A percentile compares a stretch with the other conserved stretches of the same genome.
phyloP scores from a whole-genome alignment of 352 stramenopile genomes.

The Pythium plurisporium region DNA sequence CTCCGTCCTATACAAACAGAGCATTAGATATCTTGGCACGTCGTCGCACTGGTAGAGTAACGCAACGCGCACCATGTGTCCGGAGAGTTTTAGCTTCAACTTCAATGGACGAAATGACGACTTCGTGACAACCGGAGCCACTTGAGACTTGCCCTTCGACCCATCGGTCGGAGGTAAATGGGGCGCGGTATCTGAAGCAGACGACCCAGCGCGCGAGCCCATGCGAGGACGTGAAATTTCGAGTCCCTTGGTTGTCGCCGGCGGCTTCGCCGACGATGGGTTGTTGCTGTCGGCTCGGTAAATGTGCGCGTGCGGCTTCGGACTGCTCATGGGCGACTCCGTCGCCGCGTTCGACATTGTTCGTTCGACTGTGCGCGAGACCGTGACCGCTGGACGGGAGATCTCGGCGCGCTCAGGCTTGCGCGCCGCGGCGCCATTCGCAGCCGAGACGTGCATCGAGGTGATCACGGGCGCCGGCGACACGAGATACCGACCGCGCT shows the following conservation, averaged over 20 bases:
- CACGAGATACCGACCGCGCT: constrained; percentile 55
- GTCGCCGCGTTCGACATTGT: constrained; percentile 41
- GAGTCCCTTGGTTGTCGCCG: constrained; percentile 42
- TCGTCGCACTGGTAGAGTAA: neutral
- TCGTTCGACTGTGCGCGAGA: constrained; percentile 52
- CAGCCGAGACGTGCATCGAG: constrained; percentile 22
- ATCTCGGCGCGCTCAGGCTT: constrained; percentile 32
- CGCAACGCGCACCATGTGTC: constrained; percentile 59
- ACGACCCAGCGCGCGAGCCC: constrained; percentile 40
- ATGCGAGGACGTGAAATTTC: constrained; percentile 78
- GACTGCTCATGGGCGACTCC: constrained; percentile 27
- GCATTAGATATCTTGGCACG: neutral
- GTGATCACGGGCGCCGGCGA: constrained; percentile 68
- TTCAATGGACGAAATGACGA: constrained; percentile 70
- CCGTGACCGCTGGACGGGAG: constrained; percentile 36
- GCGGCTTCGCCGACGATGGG: constrained; percentile 34
- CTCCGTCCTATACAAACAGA: constrained; percentile 45
- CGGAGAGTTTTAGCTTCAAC: constrained; percentile 81
- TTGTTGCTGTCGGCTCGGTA: constrained; percentile 57
- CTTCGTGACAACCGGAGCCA: constrained; percentile 51
- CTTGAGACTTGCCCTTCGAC: constrained; percentile 38
- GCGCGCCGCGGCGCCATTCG: constrained; percentile 11
- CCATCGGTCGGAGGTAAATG: constrained; percentile 23
- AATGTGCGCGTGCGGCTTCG: constrained; percentile 35
- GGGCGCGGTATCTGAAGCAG: neutral